These are phyloP conservation scores for Fraxinus americana DNA, from an alignment of 257 asterid species.

Conservation along the genomic window DNA sequence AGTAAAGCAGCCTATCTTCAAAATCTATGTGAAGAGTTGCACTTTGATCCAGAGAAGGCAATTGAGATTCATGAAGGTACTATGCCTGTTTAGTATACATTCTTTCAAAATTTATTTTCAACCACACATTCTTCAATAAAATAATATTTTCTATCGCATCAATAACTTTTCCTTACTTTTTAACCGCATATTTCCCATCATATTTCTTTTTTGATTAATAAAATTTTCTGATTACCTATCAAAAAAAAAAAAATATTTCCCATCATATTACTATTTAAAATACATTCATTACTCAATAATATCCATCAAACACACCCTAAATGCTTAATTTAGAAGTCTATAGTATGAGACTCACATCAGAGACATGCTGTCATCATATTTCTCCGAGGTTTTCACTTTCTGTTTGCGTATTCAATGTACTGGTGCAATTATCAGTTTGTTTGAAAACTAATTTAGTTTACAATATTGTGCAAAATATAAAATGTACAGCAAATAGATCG, in stretches of 20 bases:
- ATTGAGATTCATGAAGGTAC: conserved; percentile 86
- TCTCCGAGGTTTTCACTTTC: background rate
- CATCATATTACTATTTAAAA: no score
- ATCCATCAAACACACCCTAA: no score
- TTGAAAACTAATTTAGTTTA: conserved; percentile 2
- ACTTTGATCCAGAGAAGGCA: conserved; percentile 90
- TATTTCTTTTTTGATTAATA: no score
- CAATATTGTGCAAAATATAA: background rate
- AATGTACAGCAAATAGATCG: background rate
- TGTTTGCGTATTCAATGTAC: background rate
- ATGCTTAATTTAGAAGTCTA: conserved; percentile 19
- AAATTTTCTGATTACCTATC: no score
- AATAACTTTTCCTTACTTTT: no score
- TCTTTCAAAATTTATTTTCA: no score
- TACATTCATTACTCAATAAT: no score
- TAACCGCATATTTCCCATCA: no score
- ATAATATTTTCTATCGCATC: no score
- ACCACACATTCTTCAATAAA: no score
- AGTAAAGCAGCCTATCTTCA: conserved; percentile 99
- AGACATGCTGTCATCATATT: conserved; percentile 1
- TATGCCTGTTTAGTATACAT: background rate
- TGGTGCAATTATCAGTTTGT: background rate
- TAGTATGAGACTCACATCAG: background rate
- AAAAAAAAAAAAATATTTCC: no score
- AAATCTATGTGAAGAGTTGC: conserved; percentile 86